These are phyloP conservation scores for Sonneratia caseolaris DNA, from an alignment of 345 rosid genomes.

Conservation along the genomic window DNA sequence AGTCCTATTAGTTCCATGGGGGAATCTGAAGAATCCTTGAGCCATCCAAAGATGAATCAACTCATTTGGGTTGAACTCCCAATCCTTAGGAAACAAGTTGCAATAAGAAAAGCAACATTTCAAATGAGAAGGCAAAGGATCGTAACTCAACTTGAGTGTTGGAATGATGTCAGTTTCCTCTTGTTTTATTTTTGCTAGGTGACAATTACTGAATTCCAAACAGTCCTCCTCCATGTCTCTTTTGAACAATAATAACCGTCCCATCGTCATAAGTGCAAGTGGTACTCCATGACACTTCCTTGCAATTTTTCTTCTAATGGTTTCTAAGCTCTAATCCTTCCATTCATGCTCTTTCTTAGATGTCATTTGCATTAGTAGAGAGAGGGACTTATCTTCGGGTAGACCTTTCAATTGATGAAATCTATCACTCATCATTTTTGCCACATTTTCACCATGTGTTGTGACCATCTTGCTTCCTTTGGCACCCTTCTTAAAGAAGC, in stretches of 20 bases:
- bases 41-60: constrained; percentile 15
- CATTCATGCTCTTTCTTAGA: background rate
- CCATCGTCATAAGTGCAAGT: background rate
- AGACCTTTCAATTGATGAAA: fast-evolving
- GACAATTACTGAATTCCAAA: background rate
- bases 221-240: constrained; percentile 1
- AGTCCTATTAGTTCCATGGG: background rate
- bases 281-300: background rate
- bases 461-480: constrained; percentile 10
- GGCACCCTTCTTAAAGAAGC: background rate
- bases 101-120: constrained; percentile 19
- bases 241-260: background rate
- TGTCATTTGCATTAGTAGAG: background rate
- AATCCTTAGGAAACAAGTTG: constrained; percentile 17
- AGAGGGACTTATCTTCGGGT: background rate
- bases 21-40: constrained; percentile 9
- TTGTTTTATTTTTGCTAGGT: background rate
- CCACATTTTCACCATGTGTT: background rate
- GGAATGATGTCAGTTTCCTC: constrained; percentile 2
- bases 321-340: background rate
- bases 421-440: fast-evolving
- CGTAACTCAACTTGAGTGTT: constrained; percentile 14
- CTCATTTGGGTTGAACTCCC: background rate
- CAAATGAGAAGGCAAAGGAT: constrained; percentile 12
- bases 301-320: background rate